phyloP scores from a whole-genome alignment of 148 eudicot species.

The Hydrangea macrophylla region DNA sequence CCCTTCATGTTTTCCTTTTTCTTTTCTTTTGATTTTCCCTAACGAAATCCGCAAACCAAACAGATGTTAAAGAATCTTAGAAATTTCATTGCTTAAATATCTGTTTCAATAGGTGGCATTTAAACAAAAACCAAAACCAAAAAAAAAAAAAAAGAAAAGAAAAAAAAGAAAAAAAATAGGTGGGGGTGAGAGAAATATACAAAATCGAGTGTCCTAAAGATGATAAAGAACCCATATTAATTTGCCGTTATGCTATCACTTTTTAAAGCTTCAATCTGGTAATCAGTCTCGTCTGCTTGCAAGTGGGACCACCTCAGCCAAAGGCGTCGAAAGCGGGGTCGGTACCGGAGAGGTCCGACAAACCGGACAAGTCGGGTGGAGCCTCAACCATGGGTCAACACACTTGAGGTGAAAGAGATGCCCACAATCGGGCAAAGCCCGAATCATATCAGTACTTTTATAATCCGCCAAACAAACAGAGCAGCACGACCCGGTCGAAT shows the following conservation, averaged over 20 bases:
- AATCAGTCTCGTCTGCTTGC: conserved; percentile 25
- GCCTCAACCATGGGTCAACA: conserved; percentile 81
- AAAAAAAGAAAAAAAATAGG: no score
- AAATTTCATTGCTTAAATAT: neutral
- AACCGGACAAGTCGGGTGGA: conserved; percentile 80
- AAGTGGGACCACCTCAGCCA: conserved; percentile 71
- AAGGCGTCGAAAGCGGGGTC: conserved; percentile 74
- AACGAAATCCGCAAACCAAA: no score
- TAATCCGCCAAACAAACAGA: conserved; percentile 82
- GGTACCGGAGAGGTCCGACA: conserved; percentile 87
- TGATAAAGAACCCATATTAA: neutral
- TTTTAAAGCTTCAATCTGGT: neutral
- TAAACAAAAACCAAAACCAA: no score
- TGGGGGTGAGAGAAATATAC: neutral
- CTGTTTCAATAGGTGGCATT: neutral
- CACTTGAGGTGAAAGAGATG: conserved; percentile 83
- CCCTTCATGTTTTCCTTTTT: no score
- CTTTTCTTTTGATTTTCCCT: no score
- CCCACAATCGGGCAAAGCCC: conserved; percentile 66
- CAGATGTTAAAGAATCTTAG: neutral
- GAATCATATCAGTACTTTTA: conserved; percentile 49
- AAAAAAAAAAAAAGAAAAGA: no score
- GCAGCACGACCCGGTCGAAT: conserved; percentile 52
- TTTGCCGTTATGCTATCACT: neutral
- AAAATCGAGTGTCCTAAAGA: neutral